Evolutionary conservation across 1,284 basidiomycete genomes (phyloP).

Genomic region (Trichosporon inkin): DNA sequence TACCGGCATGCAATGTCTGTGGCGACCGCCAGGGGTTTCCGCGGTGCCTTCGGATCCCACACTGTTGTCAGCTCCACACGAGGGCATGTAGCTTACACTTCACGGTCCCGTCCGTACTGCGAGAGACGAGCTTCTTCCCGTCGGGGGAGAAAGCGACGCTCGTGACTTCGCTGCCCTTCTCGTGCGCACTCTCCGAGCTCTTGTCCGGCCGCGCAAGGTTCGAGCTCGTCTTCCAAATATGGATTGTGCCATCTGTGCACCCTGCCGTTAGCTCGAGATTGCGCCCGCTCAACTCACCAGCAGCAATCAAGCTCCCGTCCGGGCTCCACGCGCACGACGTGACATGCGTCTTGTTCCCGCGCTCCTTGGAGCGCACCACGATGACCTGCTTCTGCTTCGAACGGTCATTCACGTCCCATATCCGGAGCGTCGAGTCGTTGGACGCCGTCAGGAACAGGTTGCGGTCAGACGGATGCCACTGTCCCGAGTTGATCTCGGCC

Average conservation of each 20-base stretch:
- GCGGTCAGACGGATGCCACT: slow-evolving; percentile 83
- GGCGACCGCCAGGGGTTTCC: slow-evolving; percentile 69
- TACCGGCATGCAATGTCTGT: slow-evolving; percentile 70
- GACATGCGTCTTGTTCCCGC: slow-evolving; percentile 91
- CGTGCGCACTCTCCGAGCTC: slow-evolving; percentile 79
- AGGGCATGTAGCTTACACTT: slow-evolving; percentile 63
- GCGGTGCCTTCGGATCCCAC: slow-evolving; percentile 87
- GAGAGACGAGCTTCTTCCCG: slow-evolving; percentile 70
- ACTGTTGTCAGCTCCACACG: slow-evolving; percentile 55
- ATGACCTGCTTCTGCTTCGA: slow-evolving; percentile 90
- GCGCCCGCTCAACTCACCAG: slow-evolving; percentile 58
- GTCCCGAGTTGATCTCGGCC: slow-evolving; percentile 79
- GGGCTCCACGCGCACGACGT: slow-evolving; percentile 78
- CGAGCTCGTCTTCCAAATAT: slow-evolving; percentile 86
- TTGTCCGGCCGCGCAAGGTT: slow-evolving; percentile 87
- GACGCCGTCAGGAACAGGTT: slow-evolving; percentile 84
- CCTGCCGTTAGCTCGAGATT: slow-evolving; percentile 52
- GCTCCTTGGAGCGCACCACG: slow-evolving; percentile 91
- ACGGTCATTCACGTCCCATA: slow-evolving; percentile 88
- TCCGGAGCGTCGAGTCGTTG: slow-evolving; percentile 89
- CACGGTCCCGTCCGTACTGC: slow-evolving; percentile 89
- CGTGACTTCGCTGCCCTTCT: slow-evolving; percentile 74
- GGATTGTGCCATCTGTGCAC: slow-evolving; percentile 83
- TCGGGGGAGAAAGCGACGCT: slow-evolving; percentile 80
- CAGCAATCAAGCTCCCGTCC: slow-evolving; percentile 79